Evolutionary conservation across 345 rosid species (phyloP), one percentile per base, ranked within the genome.

Genomic region (Psidium guajava): DNA sequence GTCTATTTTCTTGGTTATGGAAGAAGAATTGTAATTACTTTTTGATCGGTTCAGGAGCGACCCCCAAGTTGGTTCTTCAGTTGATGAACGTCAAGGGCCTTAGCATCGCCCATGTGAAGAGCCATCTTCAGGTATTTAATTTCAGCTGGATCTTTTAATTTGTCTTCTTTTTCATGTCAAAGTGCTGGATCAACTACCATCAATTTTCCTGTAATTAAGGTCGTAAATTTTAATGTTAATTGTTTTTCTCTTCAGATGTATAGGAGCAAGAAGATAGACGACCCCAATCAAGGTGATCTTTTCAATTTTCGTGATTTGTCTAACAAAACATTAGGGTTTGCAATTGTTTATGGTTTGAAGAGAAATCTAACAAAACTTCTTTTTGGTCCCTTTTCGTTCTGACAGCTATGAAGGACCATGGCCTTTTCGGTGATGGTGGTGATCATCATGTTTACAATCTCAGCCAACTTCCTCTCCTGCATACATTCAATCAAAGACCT

Each of bases 401-500:
- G 52, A 52, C 75, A 85, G 89, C 25, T 82, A 74, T 64, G 81
- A 87, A 91, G 89, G 94, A 90, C 53, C 94, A 91, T 86, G 95
- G 94, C 61, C 86, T 89, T 85, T 86, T 90, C 3, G 88, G 87
- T 57, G 93, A 86, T 86, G 89, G 87, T 22, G 88, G 91, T 83
- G 89, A 89, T 89, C 90, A 89, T 84, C 93, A 87, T 84, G 84
- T 92, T 52, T 93, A 87, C 92, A 92, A 90, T 83, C 91, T 92
- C 84, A 90, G 91, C 89, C 96, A 93, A 50, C 91, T 93, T 84
- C 91, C 98, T 47, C 92, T 92, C 94, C 86, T 93, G 16, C 91
- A 90, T 85, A 88, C 88, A 87, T 93, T 94, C 84, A 90, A 91
- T 84, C 93, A 85, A 87, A 90, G 89, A 85, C 83, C 92, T 87